phyloP scores from a whole-genome alignment of 2,329 filamentous ascomycete genomes.

The Penicillium hordei region DNA sequence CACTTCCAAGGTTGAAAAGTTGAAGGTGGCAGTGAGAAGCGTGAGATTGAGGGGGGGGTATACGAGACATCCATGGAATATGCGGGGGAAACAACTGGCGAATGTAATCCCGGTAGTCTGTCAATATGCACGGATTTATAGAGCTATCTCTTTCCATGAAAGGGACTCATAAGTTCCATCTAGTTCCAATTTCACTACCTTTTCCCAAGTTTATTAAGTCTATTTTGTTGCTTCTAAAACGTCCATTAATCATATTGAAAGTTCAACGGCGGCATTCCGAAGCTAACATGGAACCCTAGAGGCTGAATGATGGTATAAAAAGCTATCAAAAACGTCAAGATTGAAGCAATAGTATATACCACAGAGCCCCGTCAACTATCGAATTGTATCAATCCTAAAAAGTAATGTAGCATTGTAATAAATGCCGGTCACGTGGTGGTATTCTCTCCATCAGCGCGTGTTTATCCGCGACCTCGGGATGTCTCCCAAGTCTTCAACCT shows the following conservation, averaged over 20 bases:
- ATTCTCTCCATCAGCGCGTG: neutral
- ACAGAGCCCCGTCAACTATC: neutral
- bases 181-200: too few relatives aligned
- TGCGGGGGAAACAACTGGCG: neutral
- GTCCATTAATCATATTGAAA: neutral
- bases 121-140: neutral
- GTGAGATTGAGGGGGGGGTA: slow-evolving; percentile 1
- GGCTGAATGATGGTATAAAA: neutral
- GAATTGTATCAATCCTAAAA: neutral
- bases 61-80: neutral
- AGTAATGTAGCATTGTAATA: neutral
- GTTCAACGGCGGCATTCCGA: neutral
- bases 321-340: neutral
- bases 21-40: neutral
- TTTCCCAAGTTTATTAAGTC: too few relatives aligned
- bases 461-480: neutral
- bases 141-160: neutral
- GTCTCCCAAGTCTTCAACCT: neutral
- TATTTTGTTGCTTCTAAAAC: neutral
- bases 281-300: neutral
- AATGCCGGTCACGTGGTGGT: slow-evolving; percentile 9
- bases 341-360: neutral
- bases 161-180: neutral
- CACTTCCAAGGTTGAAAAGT: neutral
- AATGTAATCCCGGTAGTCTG: neutral